Percentiles rank a stretch among this genome's conserved stretches.
These are phyloP conservation scores for Bruguiera parviflora DNA, from an alignment of 345 rosid species.

Conservation along the genomic window DNA sequence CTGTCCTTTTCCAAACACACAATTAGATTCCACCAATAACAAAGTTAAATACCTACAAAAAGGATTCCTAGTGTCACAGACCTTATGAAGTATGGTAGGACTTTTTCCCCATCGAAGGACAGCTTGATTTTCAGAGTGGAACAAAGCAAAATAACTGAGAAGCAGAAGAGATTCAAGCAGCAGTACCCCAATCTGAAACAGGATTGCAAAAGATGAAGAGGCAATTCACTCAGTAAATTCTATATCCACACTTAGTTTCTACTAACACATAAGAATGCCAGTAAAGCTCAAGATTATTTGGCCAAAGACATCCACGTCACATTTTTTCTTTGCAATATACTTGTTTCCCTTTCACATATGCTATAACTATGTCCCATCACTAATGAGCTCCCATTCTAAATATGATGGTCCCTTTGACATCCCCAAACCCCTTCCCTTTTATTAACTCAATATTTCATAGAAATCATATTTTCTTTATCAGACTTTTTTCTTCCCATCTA, in stretches of 20 bases:
- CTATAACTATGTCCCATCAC: neutral
- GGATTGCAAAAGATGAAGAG: conserved; percentile 3
- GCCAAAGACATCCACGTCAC: neutral
- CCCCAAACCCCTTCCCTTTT: neutral
- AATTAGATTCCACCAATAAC: conserved; percentile 19
- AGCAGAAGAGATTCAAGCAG: conserved; percentile 61
- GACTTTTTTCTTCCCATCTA: no score
- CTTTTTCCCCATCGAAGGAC: conserved; percentile 81
- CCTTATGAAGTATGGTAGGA: conserved; percentile 83
- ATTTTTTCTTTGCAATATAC: neutral
- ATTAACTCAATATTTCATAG: neutral
- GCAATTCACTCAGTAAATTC: neutral
- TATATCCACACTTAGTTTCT: neutral
- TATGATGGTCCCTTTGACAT: neutral
- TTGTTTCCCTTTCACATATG: neutral
- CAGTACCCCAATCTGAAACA: conserved; percentile 56
- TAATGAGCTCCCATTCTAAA: neutral
- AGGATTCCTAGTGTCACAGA: conserved; percentile 22
- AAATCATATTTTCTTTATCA: no score
- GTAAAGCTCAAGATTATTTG: neutral
- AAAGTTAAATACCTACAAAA: neutral
- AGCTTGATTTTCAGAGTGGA: conserved; percentile 68
- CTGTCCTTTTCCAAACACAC: conserved; percentile 36
- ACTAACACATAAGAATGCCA: neutral
- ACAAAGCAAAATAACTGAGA: conserved; percentile 64